phyloP scores from a whole-genome alignment of 2,329 filamentous ascomycete species.

The Mollisiaceae sp. region DNA sequence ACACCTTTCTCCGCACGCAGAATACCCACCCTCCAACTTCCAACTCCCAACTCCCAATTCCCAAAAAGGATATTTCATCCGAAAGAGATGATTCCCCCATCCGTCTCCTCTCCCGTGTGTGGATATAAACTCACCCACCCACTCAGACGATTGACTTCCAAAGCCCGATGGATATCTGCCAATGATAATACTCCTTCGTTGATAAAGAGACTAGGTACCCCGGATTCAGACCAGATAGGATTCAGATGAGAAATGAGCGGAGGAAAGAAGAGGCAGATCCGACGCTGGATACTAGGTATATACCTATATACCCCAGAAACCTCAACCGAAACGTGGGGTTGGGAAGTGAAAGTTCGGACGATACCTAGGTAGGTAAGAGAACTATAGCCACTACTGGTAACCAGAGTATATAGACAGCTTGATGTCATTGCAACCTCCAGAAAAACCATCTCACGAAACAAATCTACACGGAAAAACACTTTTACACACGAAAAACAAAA shows the following conservation, averaged over 20 bases:
- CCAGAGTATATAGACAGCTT: neutral
- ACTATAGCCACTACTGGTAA: no score
- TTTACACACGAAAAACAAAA: no score
- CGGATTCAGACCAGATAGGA: neutral
- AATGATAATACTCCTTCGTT: neutral
- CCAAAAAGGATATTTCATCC: neutral
- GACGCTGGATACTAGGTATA: no score
- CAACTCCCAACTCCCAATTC: no score
- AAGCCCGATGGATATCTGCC: neutral
- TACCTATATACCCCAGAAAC: neutral
- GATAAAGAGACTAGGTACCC: neutral
- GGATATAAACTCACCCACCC: slow-evolving; percentile 3
- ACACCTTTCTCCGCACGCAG: no score
- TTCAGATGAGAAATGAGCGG: neutral
- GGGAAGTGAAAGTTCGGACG: neutral
- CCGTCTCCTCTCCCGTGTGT: neutral
- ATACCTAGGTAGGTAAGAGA: no score
- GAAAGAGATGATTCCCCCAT: neutral
- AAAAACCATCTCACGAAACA: no score
- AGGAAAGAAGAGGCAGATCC: neutral
- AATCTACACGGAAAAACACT: no score
- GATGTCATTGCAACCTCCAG: neutral
- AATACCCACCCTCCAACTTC: no score
- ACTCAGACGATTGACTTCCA: neutral
- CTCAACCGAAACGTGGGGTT: neutral